A percentile compares a stretch with the other conserved stretches of the same genome.
These are phyloP conservation scores for Spiraea crenata DNA, from an alignment of 331 rosid genomes.

Conservation along the genomic window DNA sequence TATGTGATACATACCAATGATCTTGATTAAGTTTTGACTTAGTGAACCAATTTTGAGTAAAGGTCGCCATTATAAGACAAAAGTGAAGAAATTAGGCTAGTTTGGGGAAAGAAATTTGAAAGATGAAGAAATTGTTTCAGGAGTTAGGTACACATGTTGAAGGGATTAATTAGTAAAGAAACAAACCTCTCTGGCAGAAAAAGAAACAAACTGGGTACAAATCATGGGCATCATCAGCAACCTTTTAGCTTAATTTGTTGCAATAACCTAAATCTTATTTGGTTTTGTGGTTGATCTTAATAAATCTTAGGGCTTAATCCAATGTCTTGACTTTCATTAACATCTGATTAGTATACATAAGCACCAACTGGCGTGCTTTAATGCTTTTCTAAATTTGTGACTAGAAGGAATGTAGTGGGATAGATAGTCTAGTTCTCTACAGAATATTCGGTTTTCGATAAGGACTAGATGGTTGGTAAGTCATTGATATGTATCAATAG, in stretches of 20 bases:
- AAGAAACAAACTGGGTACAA: neutral
- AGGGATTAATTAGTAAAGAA: neutral
- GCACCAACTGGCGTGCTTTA: conserved; percentile 7
- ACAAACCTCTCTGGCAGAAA: neutral
- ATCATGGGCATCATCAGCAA: conserved; percentile 8
- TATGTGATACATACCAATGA: neutral
- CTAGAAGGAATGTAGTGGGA: neutral
- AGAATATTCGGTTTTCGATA: too few species aligned
- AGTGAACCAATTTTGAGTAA: neutral
- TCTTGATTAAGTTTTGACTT: neutral
- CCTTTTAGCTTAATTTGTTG: neutral
- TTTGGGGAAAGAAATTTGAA: neutral
- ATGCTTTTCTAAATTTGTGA: neutral
- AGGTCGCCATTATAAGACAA: neutral
- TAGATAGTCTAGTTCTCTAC: neutral
- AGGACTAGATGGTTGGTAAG: too few species aligned
- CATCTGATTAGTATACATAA: too few species aligned
- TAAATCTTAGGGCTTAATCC: neutral
- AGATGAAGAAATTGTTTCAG: neutral
- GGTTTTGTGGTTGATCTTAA: conserved; percentile 1
- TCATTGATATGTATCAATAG: too few species aligned
- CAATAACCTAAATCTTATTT: neutral
- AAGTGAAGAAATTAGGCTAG: neutral
- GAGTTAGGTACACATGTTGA: neutral
- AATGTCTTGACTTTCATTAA: conserved; percentile 15